Base-by-base conservation (phyloP, 2,329 filamentous ascomycete genomes). In the Shiraia sp. region DNA sequence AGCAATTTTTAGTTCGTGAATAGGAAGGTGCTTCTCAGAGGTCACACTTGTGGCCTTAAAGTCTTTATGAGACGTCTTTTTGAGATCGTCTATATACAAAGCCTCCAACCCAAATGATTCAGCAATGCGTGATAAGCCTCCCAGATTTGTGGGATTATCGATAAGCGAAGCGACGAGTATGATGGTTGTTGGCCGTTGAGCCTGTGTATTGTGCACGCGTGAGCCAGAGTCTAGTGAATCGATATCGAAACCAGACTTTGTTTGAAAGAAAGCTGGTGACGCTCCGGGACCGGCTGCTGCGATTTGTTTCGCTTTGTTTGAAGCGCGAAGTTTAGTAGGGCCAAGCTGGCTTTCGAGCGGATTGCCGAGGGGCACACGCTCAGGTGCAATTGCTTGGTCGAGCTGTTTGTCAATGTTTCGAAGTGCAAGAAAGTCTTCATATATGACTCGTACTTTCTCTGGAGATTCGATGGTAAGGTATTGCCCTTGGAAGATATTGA, bases 131-230 rank as follows among this genome's bases (percentile, higher is more conserved):
- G 72, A 76, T 9, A 79, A 69, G 12, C 75, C 75, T 38, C 75
- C 75, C 7, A 78, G 64, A 41, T 79, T 79, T 38, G 74, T 72
- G 7, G 75, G 72, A 31, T 76, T 76, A 53, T 74, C 71, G 35
- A 79, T 73, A 1, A 78, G 63, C 14, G 76, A 78, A 19, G 75
- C 77, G 26, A 79, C 57, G 35, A 80, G 65, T 34, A 78, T 67
- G 34, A 78, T 65, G 17, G 66, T 61, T 15, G 61, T 61, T 17
- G 57, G 58, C 7, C 55, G 59, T 26, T 46, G 55, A 13, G 45
- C 45, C 33, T 57, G 48, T 9, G 43, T 26, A 40, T 45, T 48
- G 13, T 55, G 61, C 35, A 50, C 53, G 28, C 43, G 52, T 8
- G 31, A 24, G 13, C 44, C 12, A 5, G 55, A 54, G 32, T 63